Conservation (phyloP, 2,329 filamentous ascomycete species). For the Trichoderma sp. region DNA sequence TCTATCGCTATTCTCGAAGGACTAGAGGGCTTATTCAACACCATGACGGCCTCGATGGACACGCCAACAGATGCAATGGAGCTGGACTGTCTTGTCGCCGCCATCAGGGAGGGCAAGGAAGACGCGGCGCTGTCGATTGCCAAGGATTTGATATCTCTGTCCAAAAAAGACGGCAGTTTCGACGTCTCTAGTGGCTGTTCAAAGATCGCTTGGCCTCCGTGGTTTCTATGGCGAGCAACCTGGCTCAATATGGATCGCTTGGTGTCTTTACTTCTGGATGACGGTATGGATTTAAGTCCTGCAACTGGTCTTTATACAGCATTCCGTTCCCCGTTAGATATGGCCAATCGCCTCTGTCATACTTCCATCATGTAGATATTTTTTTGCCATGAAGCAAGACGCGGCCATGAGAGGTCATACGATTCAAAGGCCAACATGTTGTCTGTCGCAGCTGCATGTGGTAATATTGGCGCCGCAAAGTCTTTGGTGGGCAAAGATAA, state of each 20-base stretch:
- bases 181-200: background rate
- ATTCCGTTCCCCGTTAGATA: background rate
- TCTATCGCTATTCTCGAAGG: no score
- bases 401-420: background rate
- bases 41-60: no score
- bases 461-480: background rate
- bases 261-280: background rate
- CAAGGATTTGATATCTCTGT: background rate
- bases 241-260: constrained; percentile 3
- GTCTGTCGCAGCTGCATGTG: background rate
- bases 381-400: no score
- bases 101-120: background rate
- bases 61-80: no score
- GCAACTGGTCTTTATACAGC: no score
- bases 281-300: background rate
- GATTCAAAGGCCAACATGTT: background rate
- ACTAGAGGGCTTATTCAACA: no score
- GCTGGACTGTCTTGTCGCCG: no score
- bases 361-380: background rate
- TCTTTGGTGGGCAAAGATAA: background rate
- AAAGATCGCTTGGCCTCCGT: background rate
- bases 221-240: background rate
- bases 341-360: background rate
- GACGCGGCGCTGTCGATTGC: background rate
- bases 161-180: background rate